Percentiles rank a stretch among this genome's conserved stretches.
Evolutionary conservation across 2,329 filamentous ascomycete species (phyloP).

Genomic region (Cryphonectria nitschkei): DNA sequence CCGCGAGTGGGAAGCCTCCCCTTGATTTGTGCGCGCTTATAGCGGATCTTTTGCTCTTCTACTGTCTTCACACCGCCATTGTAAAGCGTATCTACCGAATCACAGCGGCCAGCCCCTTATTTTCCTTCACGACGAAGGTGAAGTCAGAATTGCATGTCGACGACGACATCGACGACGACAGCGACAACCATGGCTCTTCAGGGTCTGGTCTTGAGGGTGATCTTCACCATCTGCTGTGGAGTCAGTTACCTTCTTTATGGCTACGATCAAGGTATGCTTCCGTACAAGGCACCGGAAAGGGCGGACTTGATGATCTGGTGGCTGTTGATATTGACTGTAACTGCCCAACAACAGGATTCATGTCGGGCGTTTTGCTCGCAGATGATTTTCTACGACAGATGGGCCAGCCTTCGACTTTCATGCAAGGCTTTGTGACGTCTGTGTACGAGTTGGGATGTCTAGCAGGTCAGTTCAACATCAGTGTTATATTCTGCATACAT

Average conservation of each 20-base stretch:
- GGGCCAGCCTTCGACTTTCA: constrained; percentile 15
- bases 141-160: not conserved
- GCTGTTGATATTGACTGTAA: not conserved
- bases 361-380: constrained; percentile 16
- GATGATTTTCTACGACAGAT: constrained; percentile 14
- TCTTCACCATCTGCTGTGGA: constrained; percentile 17
- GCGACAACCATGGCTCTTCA: constrained; percentile 4
- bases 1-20: no score
- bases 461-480: not conserved
- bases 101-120: not conserved
- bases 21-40: no score
- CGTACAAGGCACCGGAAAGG: no score
- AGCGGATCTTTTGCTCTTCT: not conserved
- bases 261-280: constrained; percentile 15
- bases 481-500: not conserved
- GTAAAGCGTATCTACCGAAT: not conserved
- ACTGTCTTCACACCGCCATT: not conserved
- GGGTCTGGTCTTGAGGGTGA: constrained; percentile 8
- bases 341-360: constrained; percentile 11
- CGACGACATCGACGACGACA: not conserved
- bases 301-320: not conserved
- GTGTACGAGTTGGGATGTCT: constrained; percentile 20
- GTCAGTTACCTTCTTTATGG: constrained; percentile 20
- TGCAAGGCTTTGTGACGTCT: constrained; percentile 18
- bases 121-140: not conserved